Percentiles rank a stretch among this genome's conserved stretches.
Conservation (phyloP, 306 rosid species). For the cucumber (Cucumis sativus) region Cucumber_9930_V3 NC_026657.2:34626001-34626500, state of each 20-base stretch:
- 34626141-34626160: slow-evolving; percentile 25
- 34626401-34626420: slow-evolving; percentile 88
- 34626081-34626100: slow-evolving; percentile 37
- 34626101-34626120: slow-evolving; percentile 41
- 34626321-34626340: slow-evolving; percentile 46
- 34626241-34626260: neutral
- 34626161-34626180: slow-evolving; percentile 24
- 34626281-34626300: slow-evolving; percentile 23
- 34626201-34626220: neutral
- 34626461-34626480: slow-evolving; percentile 72
- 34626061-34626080: slow-evolving; percentile 29
- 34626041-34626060: slow-evolving; percentile 23
- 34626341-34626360: slow-evolving; percentile 72
- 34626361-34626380: slow-evolving; percentile 61
- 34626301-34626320: slow-evolving; percentile 25
- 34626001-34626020: neutral
- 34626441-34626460: slow-evolving; percentile 64
- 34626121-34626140: slow-evolving; percentile 39
- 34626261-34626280: neutral
- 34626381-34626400: slow-evolving; percentile 60
- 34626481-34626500: slow-evolving; percentile 92
- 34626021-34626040: neutral
- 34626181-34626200: neutral
- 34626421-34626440: slow-evolving; percentile 55
- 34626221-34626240: neutral